phyloP scores from a whole-genome alignment of 2,329 filamentous ascomycete genomes.

The Cadophora malorum region DNA sequence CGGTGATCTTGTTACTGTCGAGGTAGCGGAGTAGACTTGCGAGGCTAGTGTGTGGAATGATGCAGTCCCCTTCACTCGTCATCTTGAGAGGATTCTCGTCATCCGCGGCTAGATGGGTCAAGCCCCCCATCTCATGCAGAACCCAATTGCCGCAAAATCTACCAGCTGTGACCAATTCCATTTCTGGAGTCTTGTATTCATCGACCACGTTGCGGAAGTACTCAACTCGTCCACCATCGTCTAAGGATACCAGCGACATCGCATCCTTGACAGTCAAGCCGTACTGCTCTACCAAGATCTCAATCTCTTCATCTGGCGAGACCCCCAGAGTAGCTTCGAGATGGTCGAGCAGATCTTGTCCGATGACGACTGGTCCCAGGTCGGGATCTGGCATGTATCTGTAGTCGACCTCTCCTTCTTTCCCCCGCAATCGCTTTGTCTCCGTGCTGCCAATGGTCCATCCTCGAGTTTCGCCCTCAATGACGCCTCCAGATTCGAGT shows the following conservation, averaged over 20 bases:
- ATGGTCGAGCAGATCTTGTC: constrained; percentile 69
- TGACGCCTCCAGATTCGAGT: constrained; percentile 74
- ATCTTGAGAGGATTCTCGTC: constrained; percentile 39
- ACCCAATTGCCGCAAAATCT: constrained; percentile 69
- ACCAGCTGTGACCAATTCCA: constrained; percentile 45
- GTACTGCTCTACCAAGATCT: constrained; percentile 66
- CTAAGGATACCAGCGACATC: constrained; percentile 75
- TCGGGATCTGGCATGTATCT: constrained; percentile 98
- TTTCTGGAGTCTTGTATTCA: constrained; percentile 32
- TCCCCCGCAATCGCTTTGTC: constrained; percentile 82
- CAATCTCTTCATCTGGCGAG: constrained; percentile 73
- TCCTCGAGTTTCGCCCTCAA: constrained; percentile 88
- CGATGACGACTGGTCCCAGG: constrained; percentile 79
- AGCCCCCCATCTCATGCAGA: constrained; percentile 75
- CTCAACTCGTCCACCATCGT: constrained; percentile 79
- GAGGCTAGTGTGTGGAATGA: constrained; percentile 43
- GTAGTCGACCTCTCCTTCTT: constrained; percentile 97
- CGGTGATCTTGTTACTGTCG: constrained; percentile 53
- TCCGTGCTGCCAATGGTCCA: constrained; percentile 87
- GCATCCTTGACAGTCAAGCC: constrained; percentile 83
- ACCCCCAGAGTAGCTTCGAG: constrained; percentile 69
- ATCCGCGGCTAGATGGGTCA: constrained; percentile 57
- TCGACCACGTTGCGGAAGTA: constrained; percentile 77
- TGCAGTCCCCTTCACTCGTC: constrained; percentile 37
- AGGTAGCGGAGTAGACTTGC: constrained; percentile 53